Evolutionary conservation across 352 stramenopile genomes (phyloP).

Genomic region (Pythium dissotocum): DNA sequence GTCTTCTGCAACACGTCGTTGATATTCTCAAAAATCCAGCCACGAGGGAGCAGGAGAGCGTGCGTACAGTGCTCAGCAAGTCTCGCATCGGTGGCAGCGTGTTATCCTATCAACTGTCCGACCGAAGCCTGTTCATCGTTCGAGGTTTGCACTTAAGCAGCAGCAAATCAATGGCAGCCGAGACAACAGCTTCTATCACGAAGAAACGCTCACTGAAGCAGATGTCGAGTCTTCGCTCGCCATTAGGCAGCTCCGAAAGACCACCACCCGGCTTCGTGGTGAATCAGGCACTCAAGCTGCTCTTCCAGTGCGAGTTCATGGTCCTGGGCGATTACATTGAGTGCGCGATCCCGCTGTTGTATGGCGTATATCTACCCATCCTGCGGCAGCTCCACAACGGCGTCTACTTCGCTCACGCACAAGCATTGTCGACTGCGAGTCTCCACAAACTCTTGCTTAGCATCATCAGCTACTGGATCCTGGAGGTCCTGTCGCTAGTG

Average conservation of each 20-base stretch:
- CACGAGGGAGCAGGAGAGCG: neutral
- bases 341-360: conserved; percentile 29
- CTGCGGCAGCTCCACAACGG: conserved; percentile 33
- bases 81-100: conserved; percentile 1
- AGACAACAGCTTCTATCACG: neutral
- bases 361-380: conserved; percentile 28
- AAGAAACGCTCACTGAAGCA: neutral
- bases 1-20: neutral
- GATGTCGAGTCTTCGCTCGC: neutral
- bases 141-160: neutral
- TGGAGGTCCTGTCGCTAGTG: conserved; percentile 31
- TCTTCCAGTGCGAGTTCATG: conserved; percentile 34
- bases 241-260: neutral
- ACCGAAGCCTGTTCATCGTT: neutral
- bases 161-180: too few relatives aligned
- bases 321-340: conserved; percentile 36
- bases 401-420: conserved; percentile 28
- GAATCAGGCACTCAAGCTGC: conserved; percentile 14
- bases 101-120: neutral
- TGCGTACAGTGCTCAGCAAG: neutral
- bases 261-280: neutral
- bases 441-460: conserved; percentile 6
- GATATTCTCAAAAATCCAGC: neutral
- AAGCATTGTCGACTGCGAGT: neutral
- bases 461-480: conserved; percentile 18